Evolutionary conservation across 106 monocot genomes (phyloP).

Genomic region (Dioscorea alata): DNA sequence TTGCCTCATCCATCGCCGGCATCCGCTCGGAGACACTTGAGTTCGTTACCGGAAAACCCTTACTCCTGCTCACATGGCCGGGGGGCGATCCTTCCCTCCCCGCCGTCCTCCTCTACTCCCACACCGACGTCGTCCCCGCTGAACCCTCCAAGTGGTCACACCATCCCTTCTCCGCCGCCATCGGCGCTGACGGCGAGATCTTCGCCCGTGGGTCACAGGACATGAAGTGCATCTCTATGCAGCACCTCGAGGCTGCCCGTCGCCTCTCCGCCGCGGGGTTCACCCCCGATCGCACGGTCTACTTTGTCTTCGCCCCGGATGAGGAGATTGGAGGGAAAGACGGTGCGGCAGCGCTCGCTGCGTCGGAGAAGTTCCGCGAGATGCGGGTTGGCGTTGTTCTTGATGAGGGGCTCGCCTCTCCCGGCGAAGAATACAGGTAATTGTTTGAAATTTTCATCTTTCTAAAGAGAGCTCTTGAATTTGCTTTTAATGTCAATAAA

Average conservation of each 20-base stretch:
- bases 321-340: conserved; percentile 82
- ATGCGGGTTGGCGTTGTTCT: conserved; percentile 75
- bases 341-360: conserved; percentile 41
- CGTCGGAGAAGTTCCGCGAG: conserved; percentile 42
- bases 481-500: too few species aligned
- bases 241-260: conserved; percentile 84
- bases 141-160: conserved; percentile 76
- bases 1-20: conserved; percentile 20
- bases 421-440: conserved; percentile 45
- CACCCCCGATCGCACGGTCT: conserved; percentile 54
- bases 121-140: conserved; percentile 94
- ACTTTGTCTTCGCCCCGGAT: conserved; percentile 84
- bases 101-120: conserved; percentile 90
- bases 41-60: conserved; percentile 62
- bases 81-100: conserved; percentile 61
- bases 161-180: conserved; percentile 67
- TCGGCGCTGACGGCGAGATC: conserved; percentile 36
- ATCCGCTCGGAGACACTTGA: conserved; percentile 40
- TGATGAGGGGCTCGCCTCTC: conserved; percentile 86
- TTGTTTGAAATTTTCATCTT: too few species aligned
- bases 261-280: conserved; percentile 41
- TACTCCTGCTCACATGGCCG: conserved; percentile 75
- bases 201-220: conserved; percentile 93
- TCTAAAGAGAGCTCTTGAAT: too few species aligned
- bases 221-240: conserved; percentile 93